phyloP scores from a whole-genome alignment of 2,329 filamentous ascomycete species.

The Sclerotinia nivalis region DNA sequence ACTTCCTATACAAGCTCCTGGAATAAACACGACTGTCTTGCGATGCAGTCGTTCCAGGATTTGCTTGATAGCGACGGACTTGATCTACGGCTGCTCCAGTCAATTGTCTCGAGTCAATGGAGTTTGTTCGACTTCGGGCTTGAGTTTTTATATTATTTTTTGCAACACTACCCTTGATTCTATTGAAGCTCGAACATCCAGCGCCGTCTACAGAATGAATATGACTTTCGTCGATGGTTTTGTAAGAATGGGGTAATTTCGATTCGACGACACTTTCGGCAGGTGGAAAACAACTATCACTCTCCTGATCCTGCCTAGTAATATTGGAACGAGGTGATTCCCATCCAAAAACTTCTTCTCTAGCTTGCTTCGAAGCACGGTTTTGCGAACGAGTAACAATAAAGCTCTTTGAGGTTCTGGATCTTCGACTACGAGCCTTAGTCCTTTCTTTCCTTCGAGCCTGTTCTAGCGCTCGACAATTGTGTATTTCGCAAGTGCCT shows the following conservation, averaged over 20 bases:
- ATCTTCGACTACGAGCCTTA: conserved; percentile 26
- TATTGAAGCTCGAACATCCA: conserved; percentile 26
- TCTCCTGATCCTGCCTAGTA: conserved; percentile 1
- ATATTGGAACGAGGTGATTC: conserved; percentile 21
- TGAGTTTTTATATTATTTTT: conserved; percentile 10
- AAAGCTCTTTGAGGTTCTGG: conserved; percentile 22
- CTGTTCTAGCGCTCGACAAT: conserved; percentile 25
- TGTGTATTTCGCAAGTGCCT: conserved; percentile 26
- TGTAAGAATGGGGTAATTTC: neutral
- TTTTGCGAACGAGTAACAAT: conserved; percentile 27
- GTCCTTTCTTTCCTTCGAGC: conserved; percentile 30
- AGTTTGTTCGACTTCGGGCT: neutral
- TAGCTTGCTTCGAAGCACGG: conserved; percentile 29
- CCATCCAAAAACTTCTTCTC: conserved; percentile 34
- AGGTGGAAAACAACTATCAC: neutral
- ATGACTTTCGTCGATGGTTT: neutral
- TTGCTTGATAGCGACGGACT: conserved; percentile 28
- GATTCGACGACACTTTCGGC: neutral
- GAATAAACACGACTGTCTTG: conserved; percentile 26
- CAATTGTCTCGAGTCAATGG: neutral
- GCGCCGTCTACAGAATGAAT: conserved; percentile 31
- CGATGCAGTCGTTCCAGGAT: conserved; percentile 5
- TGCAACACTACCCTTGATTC: conserved; percentile 10
- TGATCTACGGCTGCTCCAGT: conserved; percentile 25
- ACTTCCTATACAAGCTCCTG: conserved; percentile 29